Evolutionary conservation across 768 basidiomycete genomes (phyloP), one percentile per base, ranked within the genome.

Genomic region (Termitomyces sp.): DNA sequence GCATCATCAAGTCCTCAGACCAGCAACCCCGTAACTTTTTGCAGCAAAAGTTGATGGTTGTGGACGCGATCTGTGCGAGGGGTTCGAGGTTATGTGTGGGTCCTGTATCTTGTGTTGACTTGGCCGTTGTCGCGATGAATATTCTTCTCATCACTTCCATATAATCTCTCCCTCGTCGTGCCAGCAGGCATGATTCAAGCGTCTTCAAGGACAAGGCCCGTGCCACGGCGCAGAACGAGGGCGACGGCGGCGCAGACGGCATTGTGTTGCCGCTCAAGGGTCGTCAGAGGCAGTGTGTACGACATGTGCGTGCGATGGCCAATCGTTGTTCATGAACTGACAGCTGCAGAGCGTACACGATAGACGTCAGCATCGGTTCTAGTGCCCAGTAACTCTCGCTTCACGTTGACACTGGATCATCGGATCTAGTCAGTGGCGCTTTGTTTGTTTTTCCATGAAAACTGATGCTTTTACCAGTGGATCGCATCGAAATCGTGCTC

Each of bases 361-460:
- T 89, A n/a, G 76, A 83, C 4, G 73, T 88, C 5, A 70, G 66
- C 20, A 74, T 90, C 28, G 89, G 90, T 12, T 55, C 69, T 7
- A 71, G 68, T 9, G 67, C 67, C 35, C 80, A 87, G 57, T 78
- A 77, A 26, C 71, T 88, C 26, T 84, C 81, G 6, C 72, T 92
- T 2, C 89, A 91, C 66, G 80, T 93, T 40, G 91, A 93, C 65
- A 90, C 88, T 0, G 91, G 91, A 32, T 92, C 91, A 0, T 89
- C 89, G 0, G 91, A 93, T 72, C 76, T 91, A 28, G 89, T 91
- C 59, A 64, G 83, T 75, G 41, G 2, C 12, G 30, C 7, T 23
- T 14, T n/a, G 3, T 36, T 23, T 2, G 20, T 51, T 3, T 12
- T 28, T 28, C 16, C 10, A 35, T 35, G 4, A 13, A 32, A 41